A percentile compares a stretch with the other conserved stretches of the same genome.
phyloP scores from a whole-genome alignment of 2,329 filamentous ascomycete genomes.

The Ceratocystis papillata region DNA sequence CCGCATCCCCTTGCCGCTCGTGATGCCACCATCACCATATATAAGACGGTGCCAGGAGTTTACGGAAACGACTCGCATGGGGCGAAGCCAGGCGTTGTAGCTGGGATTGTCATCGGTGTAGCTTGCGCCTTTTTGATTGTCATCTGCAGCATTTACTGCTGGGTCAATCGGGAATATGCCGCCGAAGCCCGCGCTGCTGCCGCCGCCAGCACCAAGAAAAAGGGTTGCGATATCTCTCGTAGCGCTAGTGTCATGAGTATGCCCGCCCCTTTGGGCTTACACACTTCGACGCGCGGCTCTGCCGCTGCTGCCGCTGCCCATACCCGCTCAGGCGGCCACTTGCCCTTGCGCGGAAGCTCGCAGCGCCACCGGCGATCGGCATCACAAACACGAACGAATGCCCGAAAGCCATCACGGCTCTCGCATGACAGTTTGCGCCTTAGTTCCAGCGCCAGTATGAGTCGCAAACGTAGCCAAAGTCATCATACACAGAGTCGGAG shows the following conservation, averaged over 20 bases:
- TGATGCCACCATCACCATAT: conserved; percentile 23
- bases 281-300: neutral
- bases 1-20: conserved; percentile 32
- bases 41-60: conserved; percentile 25
- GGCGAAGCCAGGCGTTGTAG: conserved; percentile 20
- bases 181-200: conserved; percentile 14
- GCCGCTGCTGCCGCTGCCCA: conserved; percentile 11
- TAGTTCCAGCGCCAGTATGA: neutral
- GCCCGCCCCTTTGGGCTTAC: conserved; percentile 7
- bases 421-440: conserved; percentile 12
- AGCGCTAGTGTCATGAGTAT: conserved; percentile 20
- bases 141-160: conserved; percentile 24
- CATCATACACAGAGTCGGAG: neutral
- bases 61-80: conserved; percentile 20
- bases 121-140: conserved; percentile 21
- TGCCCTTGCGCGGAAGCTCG: conserved; percentile 5
- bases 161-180: conserved; percentile 21
- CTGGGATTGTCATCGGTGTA: conserved; percentile 21
- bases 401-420: conserved; percentile 5
- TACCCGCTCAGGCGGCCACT: conserved; percentile 13
- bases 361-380: conserved; percentile 12
- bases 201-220: neutral
- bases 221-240: neutral
- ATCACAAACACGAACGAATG: conserved; percentile 1
- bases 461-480: neutral